phyloP scores from a whole-genome alignment of 352 stramenopile genomes.

The Phytophthora brassicae region DNA sequence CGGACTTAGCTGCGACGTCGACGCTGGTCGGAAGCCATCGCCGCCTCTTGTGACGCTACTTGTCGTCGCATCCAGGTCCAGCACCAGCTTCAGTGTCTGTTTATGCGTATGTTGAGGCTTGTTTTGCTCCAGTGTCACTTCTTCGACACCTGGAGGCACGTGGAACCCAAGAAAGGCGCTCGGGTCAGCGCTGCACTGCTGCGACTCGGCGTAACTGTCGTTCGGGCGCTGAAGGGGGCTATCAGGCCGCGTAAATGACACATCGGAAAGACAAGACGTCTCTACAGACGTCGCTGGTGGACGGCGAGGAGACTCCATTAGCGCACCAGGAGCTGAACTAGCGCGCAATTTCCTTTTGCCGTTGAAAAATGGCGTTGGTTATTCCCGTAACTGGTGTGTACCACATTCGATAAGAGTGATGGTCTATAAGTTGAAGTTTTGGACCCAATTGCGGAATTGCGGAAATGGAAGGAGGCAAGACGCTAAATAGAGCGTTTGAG shows the following conservation, averaged over 20 bases:
- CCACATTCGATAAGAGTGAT: constrained; percentile 3
- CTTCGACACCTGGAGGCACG: constrained; percentile 15
- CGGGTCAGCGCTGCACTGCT: constrained; percentile 67
- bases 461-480: constrained; percentile 4
- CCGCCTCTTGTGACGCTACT: constrained; percentile 1
- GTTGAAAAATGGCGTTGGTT: constrained; percentile 13
- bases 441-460: not conserved
- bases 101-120: not conserved
- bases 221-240: constrained; percentile 20
- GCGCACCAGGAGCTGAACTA: not conserved
- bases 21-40: constrained; percentile 11
- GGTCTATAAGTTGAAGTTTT: constrained; percentile 20
- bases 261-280: constrained; percentile 9
- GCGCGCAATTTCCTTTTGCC: not conserved
- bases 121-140: not conserved
- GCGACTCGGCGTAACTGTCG: constrained; percentile 47
- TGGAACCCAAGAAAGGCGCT: constrained; percentile 54
- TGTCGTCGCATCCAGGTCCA: constrained; percentile 31
- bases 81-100: constrained; percentile 27
- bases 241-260: constrained; percentile 28
- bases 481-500: constrained; percentile 1
- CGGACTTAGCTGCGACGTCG: not conserved
- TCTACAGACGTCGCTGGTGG: constrained; percentile 19
- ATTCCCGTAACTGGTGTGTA: constrained; percentile 1
- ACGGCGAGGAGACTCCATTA: constrained; percentile 11